Evolutionary conservation across 257 asterid genomes (phyloP).

Genomic region (Thymus quinquecostatus): DNA sequence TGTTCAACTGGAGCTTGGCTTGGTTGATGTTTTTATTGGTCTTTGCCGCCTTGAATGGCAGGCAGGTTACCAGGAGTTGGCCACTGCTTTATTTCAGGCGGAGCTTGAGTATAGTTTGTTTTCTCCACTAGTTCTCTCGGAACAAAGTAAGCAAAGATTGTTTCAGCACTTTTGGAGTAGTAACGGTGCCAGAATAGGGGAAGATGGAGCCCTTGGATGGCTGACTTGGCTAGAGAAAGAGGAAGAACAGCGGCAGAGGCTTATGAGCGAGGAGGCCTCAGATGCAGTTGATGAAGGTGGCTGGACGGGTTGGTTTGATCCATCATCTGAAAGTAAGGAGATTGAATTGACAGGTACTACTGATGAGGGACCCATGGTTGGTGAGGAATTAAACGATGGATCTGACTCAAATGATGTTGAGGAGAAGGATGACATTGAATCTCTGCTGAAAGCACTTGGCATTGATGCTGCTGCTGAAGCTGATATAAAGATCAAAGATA

Average conservation of each 20-base stretch:
- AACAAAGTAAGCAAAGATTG: constrained; percentile 83
- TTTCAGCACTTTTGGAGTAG: constrained; percentile 96
- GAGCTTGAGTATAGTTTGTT: constrained; percentile 87
- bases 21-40: constrained; percentile 73
- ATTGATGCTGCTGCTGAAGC: constrained; percentile 80
- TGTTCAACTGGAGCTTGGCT: constrained; percentile 70
- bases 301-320: constrained; percentile 97
- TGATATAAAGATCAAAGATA: constrained; percentile 70
- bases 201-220: constrained; percentile 98
- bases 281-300: constrained; percentile 76
- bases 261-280: constrained; percentile 62
- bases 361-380: constrained; percentile 43
- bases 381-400: constrained; percentile 60
- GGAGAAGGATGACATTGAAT: constrained; percentile 75
- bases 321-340: constrained; percentile 55
- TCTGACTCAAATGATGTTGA: constrained; percentile 53
- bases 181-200: constrained; percentile 91
- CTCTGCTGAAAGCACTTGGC: constrained; percentile 84
- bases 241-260: constrained; percentile 85
- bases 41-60: constrained; percentile 98
- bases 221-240: constrained; percentile 90
- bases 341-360: constrained; percentile 44
- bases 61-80: constrained; percentile 91
- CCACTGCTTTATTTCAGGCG: constrained; percentile 95
- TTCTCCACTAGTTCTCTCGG: constrained; percentile 79